Conservation (phyloP, 768 basidiomycete genomes). For the Suillus lakei region DNA sequence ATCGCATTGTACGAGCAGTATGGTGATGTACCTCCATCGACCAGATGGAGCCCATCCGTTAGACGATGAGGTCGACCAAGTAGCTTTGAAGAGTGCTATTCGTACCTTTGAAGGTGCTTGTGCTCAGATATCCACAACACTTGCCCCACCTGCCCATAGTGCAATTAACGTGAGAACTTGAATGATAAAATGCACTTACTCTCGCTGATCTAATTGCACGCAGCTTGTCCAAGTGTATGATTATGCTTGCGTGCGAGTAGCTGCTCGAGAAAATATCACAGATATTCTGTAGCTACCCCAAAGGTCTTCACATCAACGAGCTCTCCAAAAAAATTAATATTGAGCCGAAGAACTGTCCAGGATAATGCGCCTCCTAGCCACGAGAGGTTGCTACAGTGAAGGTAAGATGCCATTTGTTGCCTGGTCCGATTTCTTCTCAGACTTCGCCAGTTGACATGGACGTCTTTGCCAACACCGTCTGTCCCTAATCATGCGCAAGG, state of each 20-base stretch:
- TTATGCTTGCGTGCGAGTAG: constrained; percentile 33
- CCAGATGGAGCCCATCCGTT: constrained; percentile 38
- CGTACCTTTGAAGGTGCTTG: constrained; percentile 41
- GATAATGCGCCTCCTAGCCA: constrained; percentile 34
- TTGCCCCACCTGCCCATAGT: constrained; percentile 38
- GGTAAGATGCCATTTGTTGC: constrained; percentile 18
- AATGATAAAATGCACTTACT: not conserved
- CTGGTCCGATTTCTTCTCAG: not conserved
- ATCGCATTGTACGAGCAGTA: constrained; percentile 38
- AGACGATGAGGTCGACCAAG: constrained; percentile 30
- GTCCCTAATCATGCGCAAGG: constrained; percentile 29
- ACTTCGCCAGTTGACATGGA: constrained; percentile 30
- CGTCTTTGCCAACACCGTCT: constrained; percentile 40
- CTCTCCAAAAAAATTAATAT: constrained; percentile 27
- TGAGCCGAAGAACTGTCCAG: constrained; percentile 31
- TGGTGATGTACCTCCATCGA: constrained; percentile 39
- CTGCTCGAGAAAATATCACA: constrained; percentile 32
- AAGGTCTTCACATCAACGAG: constrained; percentile 36
- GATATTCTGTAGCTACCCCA: constrained; percentile 31
- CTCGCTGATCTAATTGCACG: not conserved
- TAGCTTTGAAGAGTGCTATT: constrained; percentile 28
- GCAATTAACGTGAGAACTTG: constrained; percentile 33
- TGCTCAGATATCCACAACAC: constrained; percentile 37
- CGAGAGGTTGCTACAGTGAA: constrained; percentile 37
- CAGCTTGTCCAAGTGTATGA: constrained; percentile 33